Base-by-base conservation (phyloP, 345 rosid genomes). In the Ceriops tagal region DNA sequence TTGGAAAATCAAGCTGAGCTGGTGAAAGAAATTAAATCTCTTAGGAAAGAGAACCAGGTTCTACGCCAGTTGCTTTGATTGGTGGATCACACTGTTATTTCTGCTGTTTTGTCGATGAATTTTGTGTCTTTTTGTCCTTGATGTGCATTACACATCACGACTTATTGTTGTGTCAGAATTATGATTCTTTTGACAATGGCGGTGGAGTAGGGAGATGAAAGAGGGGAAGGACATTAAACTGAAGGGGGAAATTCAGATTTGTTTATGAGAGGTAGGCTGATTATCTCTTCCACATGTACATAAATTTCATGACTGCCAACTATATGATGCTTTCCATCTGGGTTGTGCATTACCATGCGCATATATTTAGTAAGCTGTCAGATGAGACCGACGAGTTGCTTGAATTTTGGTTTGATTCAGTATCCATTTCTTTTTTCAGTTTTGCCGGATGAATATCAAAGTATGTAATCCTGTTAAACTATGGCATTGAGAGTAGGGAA, bases 1-100 rank as follows among this genome's bases (percentile, higher is more conserved):
- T 73, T 92, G 43, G 92, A 95, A 82, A 95, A 87, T 74, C 99
- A 95, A 73, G 92, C 87, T 3, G 92, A 92, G 76, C 79, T 88
- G 70, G 82, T 86, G 91, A 81, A 85, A 67, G 96, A 95, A 79
- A 80, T 95, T 8, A 79, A 86, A 77, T 80, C 78, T 61, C 89
- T 92, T 31, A 78, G 89, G 63, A 86, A 82, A 80, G 98, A 95
- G 86, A 90, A 85, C 71, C 92, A 88, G 73, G 89, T 85, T 68
- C 91, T 92, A 53, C 84, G 91, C 49, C 89, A 89, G 66, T 72
- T 87, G 87, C 92, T 95, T 72, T 93, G 83, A 21, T 1, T 8
- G 26, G 8, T 21, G 62, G 64, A 60, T 35, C 61, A 47, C 49
- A 32, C 46, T 18, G 57, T 15, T 53, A 24, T 78, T 18, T 59